Conservation (phyloP, 495 filamentous ascomycete genomes). For the Xylaria scruposa region DNA sequence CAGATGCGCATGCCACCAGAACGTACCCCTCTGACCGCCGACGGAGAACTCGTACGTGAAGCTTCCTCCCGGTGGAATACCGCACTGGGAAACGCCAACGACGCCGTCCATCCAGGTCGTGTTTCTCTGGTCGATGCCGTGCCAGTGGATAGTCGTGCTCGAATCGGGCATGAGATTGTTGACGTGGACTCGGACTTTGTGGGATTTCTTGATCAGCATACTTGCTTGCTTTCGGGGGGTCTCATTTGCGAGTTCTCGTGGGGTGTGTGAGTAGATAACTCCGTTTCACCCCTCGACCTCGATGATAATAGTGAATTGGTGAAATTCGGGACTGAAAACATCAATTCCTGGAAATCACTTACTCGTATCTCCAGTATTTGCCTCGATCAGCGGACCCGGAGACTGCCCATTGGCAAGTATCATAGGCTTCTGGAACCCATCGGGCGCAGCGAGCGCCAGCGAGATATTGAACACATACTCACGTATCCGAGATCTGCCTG, state of each 20-base stretch:
- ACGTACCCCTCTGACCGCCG: conserved; percentile 39
- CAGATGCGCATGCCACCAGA: conserved; percentile 42
- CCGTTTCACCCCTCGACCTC: background rate
- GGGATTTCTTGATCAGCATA: background rate
- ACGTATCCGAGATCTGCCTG: conserved; percentile 23
- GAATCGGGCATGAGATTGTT: conserved; percentile 36
- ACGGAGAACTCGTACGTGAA: conserved; percentile 44
- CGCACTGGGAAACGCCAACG: conserved; percentile 41
- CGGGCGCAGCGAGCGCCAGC: conserved; percentile 46
- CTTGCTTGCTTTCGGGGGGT: too few relatives aligned
- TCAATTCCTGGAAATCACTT: background rate
- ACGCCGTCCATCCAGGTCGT: conserved; percentile 44
- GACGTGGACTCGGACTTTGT: conserved; percentile 32
- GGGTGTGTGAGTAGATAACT: background rate
- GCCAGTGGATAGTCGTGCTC: conserved; percentile 46
- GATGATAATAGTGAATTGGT: background rate
- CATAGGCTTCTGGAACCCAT: conserved; percentile 59
- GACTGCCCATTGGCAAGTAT: conserved; percentile 62
- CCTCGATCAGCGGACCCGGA: conserved; percentile 62
- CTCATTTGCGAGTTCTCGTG: background rate
- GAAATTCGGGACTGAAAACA: background rate
- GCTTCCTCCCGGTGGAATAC: conserved; percentile 36
- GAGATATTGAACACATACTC: conserved; percentile 41
- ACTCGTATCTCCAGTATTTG: conserved; percentile 54
- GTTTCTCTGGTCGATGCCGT: conserved; percentile 40